Evolutionary conservation across 164 flowering plant genomes (phyloP), one percentile per base, ranked within the genome.

Genomic region (Stephania japonica): DNA sequence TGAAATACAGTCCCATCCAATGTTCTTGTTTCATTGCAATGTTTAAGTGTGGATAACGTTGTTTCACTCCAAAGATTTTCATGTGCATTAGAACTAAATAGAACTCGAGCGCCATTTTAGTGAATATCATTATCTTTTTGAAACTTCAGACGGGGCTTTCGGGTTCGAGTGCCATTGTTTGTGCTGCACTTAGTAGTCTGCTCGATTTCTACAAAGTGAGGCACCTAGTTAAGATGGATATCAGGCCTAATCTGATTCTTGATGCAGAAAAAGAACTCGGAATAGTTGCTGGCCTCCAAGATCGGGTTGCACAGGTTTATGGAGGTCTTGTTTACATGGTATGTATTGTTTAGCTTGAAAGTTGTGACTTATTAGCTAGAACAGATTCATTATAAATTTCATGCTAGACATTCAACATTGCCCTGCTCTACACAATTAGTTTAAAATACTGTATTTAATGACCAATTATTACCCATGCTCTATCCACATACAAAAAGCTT

Each of bases 241-340:
- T 87, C 73, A 88, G 99, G 76, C 99, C 99, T n/a, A 87, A 86
- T 75, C 85, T 96, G 76, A 79, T 93, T 78, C 94, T 93, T 43
- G 77, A 78, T 75, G 99, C 98, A 11, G 99, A 96, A 84, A 86
- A 89, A 65, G 95, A 91, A 79, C 97, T 93, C 56, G 99, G 99
- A 32, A 93, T 95, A 81, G 94, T 93, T 77, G 99, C 97, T 78
- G 98, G 98, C 73, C 93, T 95, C 50, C 99, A 96, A 77, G 99
- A 96, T 79, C 88, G 99, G 70, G 99, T 96, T 68, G 97, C 91
- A 18, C 98, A 96, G 78, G 98, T 96, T 65, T 96, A 93, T 81
- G 98, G 99, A 1, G 99, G 99, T 63, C 91, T 96, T 73, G 97
- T 96, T 78, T 89, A 85, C 83, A 96, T 96, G 99, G 98, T 91